Evolutionary conservation across 148 eudicot genomes (phyloP), one percentile per base, ranked within the genome.

Genomic region (Nyssa sinensis): DNA sequence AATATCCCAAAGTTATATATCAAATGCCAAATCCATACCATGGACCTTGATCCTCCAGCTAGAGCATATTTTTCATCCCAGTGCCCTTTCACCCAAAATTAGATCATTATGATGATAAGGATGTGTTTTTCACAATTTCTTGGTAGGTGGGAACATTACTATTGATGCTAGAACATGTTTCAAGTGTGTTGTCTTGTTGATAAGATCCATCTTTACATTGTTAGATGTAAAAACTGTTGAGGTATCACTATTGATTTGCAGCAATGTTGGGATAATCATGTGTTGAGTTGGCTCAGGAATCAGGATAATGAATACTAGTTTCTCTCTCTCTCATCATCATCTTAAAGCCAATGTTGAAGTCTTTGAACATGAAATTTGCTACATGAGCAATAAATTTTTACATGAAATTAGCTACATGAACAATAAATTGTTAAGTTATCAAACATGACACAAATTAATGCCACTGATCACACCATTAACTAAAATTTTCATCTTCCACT

Each of bases 401-500:
- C 4, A 55, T 55, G 59, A 55, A 21, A 55, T 55, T 55, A 3
- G 44, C 6, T 55, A 55, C 25, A 55, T 44, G 1, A 44, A 19
- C 51, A 44, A 44, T 14, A 44, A 4, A n/a, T 7, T 3, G 3
- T 14, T 6, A 44, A 11, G 51, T 44, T 13, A 55, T 55, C 25
- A 21, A 19, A 55, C 25, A 55, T 5, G 59, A 21, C 59, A 55
- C 1, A 55, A 55, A 55, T 55, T 55, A 55, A n/a, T 10, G 59
- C 21, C 7, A 4, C 21, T 7, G 4, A 55, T 55, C 25, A 5
- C 17, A 53, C 17, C 59, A 55, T 21, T 55, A 55, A 10, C 51
- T 23, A 68, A 59, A 34, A n/a, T 39, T 62, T 44, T 80, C 74
- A 85, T 51, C 86, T 66, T 12, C 86, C 86, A 64, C 35, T 78